phyloP scores from a whole-genome alignment of 164 flowering plant genomes.

The Piper longum region DNA sequence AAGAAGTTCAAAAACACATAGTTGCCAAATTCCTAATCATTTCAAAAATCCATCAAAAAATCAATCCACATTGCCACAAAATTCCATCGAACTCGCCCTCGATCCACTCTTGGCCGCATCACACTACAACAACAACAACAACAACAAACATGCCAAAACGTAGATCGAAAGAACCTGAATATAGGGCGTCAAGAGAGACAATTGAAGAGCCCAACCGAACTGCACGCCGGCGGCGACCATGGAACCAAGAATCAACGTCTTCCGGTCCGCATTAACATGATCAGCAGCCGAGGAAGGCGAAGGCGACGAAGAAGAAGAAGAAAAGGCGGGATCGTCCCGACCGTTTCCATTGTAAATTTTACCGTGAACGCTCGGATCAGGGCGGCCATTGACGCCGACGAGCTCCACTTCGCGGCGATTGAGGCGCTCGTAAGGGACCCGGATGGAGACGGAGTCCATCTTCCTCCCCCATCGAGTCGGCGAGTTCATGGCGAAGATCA shows the following conservation, averaged over 20 bases:
- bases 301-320: slow-evolving; percentile 3
- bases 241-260: slow-evolving; percentile 59
- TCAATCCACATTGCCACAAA: too few species aligned
- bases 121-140: background rate
- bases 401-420: slow-evolving; percentile 51
- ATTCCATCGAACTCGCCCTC: too few species aligned
- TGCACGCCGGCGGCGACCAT: slow-evolving; percentile 95
- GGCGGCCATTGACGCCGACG: slow-evolving; percentile 24
- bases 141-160: background rate
- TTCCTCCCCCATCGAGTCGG: background rate
- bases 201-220: slow-evolving; percentile 96
- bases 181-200: slow-evolving; percentile 86
- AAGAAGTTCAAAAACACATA: too few species aligned
- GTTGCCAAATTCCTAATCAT: too few species aligned
- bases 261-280: slow-evolving; percentile 16
- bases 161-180: slow-evolving; percentile 40
- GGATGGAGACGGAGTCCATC: slow-evolving; percentile 43
- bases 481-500: background rate
- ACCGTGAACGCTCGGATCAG: slow-evolving; percentile 15
- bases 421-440: slow-evolving; percentile 63
- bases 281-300: background rate
- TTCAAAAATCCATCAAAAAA: too few species aligned
- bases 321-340: slow-evolving; percentile 7
- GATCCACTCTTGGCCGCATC: too few species aligned
- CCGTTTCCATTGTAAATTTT: slow-evolving; percentile 14